Evolutionary conservation across 768 basidiomycete species (phyloP), one percentile per base, ranked within the genome.

Genomic region (Tricholoma flavovirens): DNA sequence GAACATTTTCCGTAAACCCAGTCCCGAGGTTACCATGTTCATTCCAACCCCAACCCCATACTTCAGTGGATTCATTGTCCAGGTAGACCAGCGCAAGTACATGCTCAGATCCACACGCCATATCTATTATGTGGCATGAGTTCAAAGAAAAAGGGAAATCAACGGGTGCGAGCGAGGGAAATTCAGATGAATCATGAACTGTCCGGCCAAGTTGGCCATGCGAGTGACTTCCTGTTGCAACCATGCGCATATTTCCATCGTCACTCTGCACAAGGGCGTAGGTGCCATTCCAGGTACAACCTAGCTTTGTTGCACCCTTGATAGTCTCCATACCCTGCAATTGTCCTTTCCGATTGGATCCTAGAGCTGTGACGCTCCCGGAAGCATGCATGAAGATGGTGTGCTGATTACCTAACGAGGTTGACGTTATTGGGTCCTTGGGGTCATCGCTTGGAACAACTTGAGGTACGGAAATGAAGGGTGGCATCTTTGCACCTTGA

Each of bases 31-130:
- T 98, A 6, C 96, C 96, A 66, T 98, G 96, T 69, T 98, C 96
- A 68, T 98, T 98, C 95, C 96, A 98, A 0, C 96, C 96, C 91
- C 95, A 97, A 0, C 83, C 90, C 82, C 84, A 90, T 0, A 94
- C 79, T 59, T 81, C 78, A 1, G 50, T 8, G 32, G 48, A 50
- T 48, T 48, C 45, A 43, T 26, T 12, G 33, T 33, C 22, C 14
- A 40, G n/a, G 22, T 48, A 52, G 58, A 73, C 54, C 5, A 76
- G 61, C 15, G 70, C 70, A 8, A 97, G 70, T 3, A 91, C 80
- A 69, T 98, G 94, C 69, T 98, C 95, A 62, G 89, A 92, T 17
- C 94, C 93, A 55, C 88, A 90, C 0, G 80, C 81, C 12, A 95
- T 57, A 30, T 56, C 57, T 21, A 55, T 59, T 29, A 75, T 46